These are phyloP conservation scores for Quercus rubra DNA, from an alignment of 306 rosid genomes.

Conservation along the genomic window DNA sequence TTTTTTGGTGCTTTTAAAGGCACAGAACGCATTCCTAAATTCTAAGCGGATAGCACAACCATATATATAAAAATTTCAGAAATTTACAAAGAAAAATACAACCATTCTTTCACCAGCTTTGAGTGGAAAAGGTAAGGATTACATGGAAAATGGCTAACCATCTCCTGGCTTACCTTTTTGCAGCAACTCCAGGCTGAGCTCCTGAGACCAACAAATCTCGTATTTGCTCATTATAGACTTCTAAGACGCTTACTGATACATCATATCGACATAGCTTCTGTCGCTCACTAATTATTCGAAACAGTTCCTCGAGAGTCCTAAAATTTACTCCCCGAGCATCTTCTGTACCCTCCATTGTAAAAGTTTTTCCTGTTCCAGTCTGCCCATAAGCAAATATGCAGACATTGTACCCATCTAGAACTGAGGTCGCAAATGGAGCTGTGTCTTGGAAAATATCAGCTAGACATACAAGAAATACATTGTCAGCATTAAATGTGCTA, in stretches of 20 bases:
- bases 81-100: not conserved
- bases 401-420: conserved; percentile 89
- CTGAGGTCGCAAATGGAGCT: conserved; percentile 78
- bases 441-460: conserved; percentile 85
- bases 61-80: not conserved
- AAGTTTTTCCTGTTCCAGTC: conserved; percentile 95
- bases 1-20: not conserved
- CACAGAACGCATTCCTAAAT: not conserved
- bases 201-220: conserved; percentile 80
- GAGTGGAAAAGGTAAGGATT: conserved; percentile 1
- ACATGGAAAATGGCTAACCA: not conserved
- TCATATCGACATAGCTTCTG: conserved; percentile 49
- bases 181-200: conserved; percentile 58
- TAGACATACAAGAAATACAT: conserved; percentile 19
- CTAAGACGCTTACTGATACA: conserved; percentile 85
- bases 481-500: conserved; percentile 1
- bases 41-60: not conserved
- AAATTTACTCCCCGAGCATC: conserved; percentile 93
- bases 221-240: conserved; percentile 97
- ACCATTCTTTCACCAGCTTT: not conserved
- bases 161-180: conserved; percentile 54
- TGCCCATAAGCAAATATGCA: conserved; percentile 97
- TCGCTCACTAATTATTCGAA: conserved; percentile 58
- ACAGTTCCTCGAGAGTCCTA: conserved; percentile 87
- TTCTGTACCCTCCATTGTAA: conserved; percentile 94